These are phyloP conservation scores for Rhizopus microsporus DNA, from an alignment of 371 early-diverging fungal genomes.

Conservation along the genomic window DNA sequence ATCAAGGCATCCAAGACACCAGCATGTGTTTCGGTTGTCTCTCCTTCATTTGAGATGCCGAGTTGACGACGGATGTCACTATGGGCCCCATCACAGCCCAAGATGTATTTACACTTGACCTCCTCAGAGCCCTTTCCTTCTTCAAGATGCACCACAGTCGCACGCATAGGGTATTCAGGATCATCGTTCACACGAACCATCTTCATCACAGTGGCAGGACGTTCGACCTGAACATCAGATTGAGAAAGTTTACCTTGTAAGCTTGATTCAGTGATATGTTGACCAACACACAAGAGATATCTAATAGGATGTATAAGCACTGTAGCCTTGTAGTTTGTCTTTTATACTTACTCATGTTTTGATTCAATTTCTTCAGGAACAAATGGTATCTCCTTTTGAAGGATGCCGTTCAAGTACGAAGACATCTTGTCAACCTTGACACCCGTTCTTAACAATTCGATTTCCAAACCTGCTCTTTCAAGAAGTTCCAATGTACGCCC, in stretches of 20 bases:
- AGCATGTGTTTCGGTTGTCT: slow-evolving; percentile 46
- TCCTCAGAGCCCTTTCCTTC: slow-evolving; percentile 32
- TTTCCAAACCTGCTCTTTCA: slow-evolving; percentile 33
- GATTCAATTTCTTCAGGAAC: slow-evolving; percentile 48
- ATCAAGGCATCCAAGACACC: slow-evolving; percentile 50
- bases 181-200: slow-evolving; percentile 18
- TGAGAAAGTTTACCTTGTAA: slow-evolving; percentile 35
- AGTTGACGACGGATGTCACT: slow-evolving; percentile 42
- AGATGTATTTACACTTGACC: slow-evolving; percentile 43
- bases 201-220: slow-evolving; percentile 40
- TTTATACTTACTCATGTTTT: slow-evolving; percentile 39
- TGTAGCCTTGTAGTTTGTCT: too few relatives aligned
- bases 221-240: slow-evolving; percentile 41
- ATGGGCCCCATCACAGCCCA: slow-evolving; percentile 52
- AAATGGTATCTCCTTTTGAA: slow-evolving; percentile 41
- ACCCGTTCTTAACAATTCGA: slow-evolving; percentile 41
- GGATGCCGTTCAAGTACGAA: slow-evolving; percentile 36
- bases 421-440: slow-evolving; percentile 45
- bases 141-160: slow-evolving; percentile 41
- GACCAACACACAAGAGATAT: slow-evolving; percentile 47
- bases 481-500: slow-evolving; percentile 47
- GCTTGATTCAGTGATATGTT: slow-evolving; percentile 48
- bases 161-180: slow-evolving; percentile 29
- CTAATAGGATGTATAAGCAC: slow-evolving; percentile 9
- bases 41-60: slow-evolving; percentile 38